Evolutionary conservation across 1,139 yeast genomes (phyloP).

Genomic region (Debaryomycetaceae sp.): DNA sequence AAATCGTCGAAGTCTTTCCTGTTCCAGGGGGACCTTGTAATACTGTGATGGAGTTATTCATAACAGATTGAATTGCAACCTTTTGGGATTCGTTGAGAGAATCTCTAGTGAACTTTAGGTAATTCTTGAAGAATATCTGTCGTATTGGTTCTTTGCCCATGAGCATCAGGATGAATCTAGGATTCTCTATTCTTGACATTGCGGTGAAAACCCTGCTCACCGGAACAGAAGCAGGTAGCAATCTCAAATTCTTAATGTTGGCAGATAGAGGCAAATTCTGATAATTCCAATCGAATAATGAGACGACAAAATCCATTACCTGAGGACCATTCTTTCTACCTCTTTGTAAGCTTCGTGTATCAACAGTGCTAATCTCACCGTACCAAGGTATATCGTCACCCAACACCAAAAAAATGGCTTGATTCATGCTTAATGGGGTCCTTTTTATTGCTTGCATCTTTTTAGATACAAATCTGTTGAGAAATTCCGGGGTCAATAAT

Average conservation of each 20-base stretch:
- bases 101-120: slow-evolving; percentile 45
- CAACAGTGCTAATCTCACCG: slow-evolving; percentile 47
- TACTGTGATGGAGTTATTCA: slow-evolving; percentile 63
- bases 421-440: slow-evolving; percentile 46
- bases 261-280: slow-evolving; percentile 44
- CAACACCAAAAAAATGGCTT: slow-evolving; percentile 43
- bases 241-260: slow-evolving; percentile 37
- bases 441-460: slow-evolving; percentile 40
- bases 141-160: slow-evolving; percentile 59
- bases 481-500: slow-evolving; percentile 33
- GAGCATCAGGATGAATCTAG: slow-evolving; percentile 54
- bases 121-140: slow-evolving; percentile 56
- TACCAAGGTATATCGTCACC: slow-evolving; percentile 38
- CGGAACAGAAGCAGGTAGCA: slow-evolving; percentile 63
- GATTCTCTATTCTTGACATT: slow-evolving; percentile 57
- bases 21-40: slow-evolving; percentile 71
- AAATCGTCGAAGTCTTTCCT: slow-evolving; percentile 64
- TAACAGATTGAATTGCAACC: slow-evolving; percentile 62
- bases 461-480: slow-evolving; percentile 41
- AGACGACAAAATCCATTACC: slow-evolving; percentile 43
- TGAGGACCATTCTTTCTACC: slow-evolving; percentile 13
- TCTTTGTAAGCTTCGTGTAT: slow-evolving; percentile 15
- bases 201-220: slow-evolving; percentile 61
- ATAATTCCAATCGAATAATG: slow-evolving; percentile 56
- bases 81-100: slow-evolving; percentile 62